Evolutionary conservation across 805 yeast genomes (phyloP).

Genomic region (Candida morakotiae): DNA sequence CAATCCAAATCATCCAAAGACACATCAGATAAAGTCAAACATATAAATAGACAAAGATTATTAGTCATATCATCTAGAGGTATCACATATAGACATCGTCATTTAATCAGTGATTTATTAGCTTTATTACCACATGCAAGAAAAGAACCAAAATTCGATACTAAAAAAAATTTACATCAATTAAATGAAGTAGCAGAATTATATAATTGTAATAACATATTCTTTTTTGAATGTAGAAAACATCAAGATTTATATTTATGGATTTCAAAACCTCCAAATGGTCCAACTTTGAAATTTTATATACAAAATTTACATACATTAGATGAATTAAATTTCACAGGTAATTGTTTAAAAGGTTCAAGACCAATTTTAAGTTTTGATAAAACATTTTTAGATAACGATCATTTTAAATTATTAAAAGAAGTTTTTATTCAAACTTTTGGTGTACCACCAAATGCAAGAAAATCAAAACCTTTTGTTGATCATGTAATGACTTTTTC

Average conservation of each 20-base stretch:
- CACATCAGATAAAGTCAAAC: conserved; percentile 46
- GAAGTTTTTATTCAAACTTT: conserved; percentile 53
- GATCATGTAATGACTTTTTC: conserved; percentile 94
- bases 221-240: conserved; percentile 93
- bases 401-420: conserved; percentile 70
- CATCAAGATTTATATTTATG: conserved; percentile 93
- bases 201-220: conserved; percentile 92
- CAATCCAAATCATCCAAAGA: conserved; percentile 45
- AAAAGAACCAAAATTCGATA: conserved; percentile 93
- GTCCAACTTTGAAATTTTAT: conserved; percentile 92
- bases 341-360: conserved; percentile 92
- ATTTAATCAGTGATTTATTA: conserved; percentile 77
- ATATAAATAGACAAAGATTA: conserved; percentile 83
- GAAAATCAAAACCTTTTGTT: conserved; percentile 89
- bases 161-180: conserved; percentile 82
- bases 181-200: conserved; percentile 94
- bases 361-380: conserved; percentile 93
- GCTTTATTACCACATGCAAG: conserved; percentile 88
- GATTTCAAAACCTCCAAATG: conserved; percentile 96
- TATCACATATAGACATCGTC: conserved; percentile 92
- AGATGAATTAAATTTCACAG: conserved; percentile 94
- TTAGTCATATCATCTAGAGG: conserved; percentile 91
- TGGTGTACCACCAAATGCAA: conserved; percentile 93
- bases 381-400: conserved; percentile 59
- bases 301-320: conserved; percentile 93